A percentile compares a stretch with the other conserved stretches of the same genome.
Evolutionary conservation across 768 basidiomycete species (phyloP).

Genomic region (Macrocybe gigantea): DNA sequence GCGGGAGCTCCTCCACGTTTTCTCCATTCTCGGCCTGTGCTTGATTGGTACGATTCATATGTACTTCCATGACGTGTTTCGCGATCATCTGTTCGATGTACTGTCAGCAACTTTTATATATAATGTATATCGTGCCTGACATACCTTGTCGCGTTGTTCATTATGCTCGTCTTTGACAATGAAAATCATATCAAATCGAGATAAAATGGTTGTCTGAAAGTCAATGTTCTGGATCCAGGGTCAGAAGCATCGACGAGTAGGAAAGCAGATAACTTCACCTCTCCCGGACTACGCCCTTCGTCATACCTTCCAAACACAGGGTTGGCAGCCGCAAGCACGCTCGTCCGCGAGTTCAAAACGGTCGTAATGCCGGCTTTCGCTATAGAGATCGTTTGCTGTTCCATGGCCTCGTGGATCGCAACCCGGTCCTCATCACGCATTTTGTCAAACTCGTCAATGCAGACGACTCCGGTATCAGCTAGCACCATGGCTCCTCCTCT

Average conservation of each 20-base stretch:
- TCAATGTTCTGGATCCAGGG: slow-evolving; percentile 69
- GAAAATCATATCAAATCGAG: slow-evolving; percentile 99
- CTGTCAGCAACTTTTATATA: background rate
- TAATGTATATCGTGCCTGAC: slow-evolving; percentile 12
- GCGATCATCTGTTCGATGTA: slow-evolving; percentile 69
- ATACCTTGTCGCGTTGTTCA: slow-evolving; percentile 82
- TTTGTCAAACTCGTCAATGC: slow-evolving; percentile 99
- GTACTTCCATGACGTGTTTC: slow-evolving; percentile 96
- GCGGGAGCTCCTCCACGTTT: slow-evolving; percentile 80
- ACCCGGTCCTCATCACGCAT: slow-evolving; percentile 99
- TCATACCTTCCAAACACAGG: slow-evolving; percentile 98
- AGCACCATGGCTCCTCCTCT: slow-evolving; percentile 99
- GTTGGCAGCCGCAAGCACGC: slow-evolving; percentile 95
- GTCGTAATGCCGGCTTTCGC: slow-evolving; percentile 99
- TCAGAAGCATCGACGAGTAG: slow-evolving; percentile 3
- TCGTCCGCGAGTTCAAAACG: slow-evolving; percentile 91
- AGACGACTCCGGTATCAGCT: slow-evolving; percentile 96
- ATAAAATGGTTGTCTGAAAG: slow-evolving; percentile 96
- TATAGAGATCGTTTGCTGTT: slow-evolving; percentile 98
- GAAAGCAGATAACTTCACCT: slow-evolving; percentile 39
- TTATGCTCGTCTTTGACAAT: slow-evolving; percentile 98
- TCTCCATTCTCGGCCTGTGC: slow-evolving; percentile 57
- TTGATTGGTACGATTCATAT: slow-evolving; percentile 86
- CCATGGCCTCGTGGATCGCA: slow-evolving; percentile 99
- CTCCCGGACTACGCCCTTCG: slow-evolving; percentile 92